Evolutionary conservation across 306 rosid species (phyloP), one percentile per base, ranked within the genome.

Genomic region (Astragalus membranaceus): DNA sequence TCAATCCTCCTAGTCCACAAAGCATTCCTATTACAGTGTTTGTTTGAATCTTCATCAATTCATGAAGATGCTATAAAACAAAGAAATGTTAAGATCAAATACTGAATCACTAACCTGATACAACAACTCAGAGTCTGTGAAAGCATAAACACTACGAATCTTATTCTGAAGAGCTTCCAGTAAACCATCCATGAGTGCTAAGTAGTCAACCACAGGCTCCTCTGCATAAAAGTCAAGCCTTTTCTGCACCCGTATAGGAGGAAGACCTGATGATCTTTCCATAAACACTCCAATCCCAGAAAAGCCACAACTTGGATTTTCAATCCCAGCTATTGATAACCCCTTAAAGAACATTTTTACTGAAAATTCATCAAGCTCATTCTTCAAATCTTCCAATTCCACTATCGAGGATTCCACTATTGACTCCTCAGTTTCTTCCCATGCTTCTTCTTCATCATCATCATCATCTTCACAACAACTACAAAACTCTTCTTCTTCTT

Each of bases 241-340:
- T 71, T 93, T 90, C 83, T 93, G 98, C 67, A 93, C 92, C 81
- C 85, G 86, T 66, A 90, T 77, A 55, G 61, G 82, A 35, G 86
- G 84, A 51, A 74, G 70, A 55, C 58, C 54, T 6, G 82, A 64
- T 61, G 92, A 64, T 56, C 89, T 87, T 78, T 93, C 96, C 88
- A 93, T 90, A 29, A 85, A 69, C 61, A 93, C 97, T n/a, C 98
- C 97, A 83, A 93, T 93, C 44, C 98, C 98, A 71, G 98, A 87
- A 82, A 84, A 69, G 57, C 94, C 94, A 42, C 86, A 84, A 76
- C 62, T 53, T 15, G 89, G 79, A 57, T 85, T 89, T 44, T 85
- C 96, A 57, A 80, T 53, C 58, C 85, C 92, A 43, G 81, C 70
- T n/a, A 90, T 77, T 57, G 98, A 93, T 53, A 90, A 64, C 11